Base-by-base conservation (phyloP, 129 eudicot genomes). In the Calendula officinalis region DNA sequence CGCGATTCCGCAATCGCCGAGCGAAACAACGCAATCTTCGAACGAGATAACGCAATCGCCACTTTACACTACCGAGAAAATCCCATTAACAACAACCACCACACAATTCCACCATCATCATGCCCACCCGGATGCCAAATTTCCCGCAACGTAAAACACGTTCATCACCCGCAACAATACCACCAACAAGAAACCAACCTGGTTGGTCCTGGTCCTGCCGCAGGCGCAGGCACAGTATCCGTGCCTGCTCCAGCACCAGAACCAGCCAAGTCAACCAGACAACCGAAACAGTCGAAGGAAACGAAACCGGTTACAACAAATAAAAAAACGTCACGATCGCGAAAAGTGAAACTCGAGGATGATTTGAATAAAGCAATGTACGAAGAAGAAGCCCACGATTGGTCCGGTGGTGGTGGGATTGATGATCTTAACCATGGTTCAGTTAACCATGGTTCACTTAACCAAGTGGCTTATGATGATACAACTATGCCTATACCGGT, bases 401-500 rank as follows among this genome's bases (percentile, higher is more conserved):
- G 92, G 95, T 75, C 77, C 54, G 70, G 60, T 0, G 66, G 82
- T 60, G 83, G 71, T n/a, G 79, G 78, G 13, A 59, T 71, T 34
- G 83, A 78, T 73, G 89, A 80, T 48, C 77, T 84, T 5, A 84
- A 80, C 78, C 81, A 73, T 53, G 86, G 53, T 35, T 46, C 76
- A 8, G 82, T 78, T 41, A 60, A 82, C 60, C 82, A 83, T 34
- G 99, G 95, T 22, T 22, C 30, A 60, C 59, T 85, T 62, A 92
- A 88, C 84, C 96, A 85, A 65, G 91, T 92, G 13, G 75, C 78
- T 0, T 92, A 76, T 62, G 96, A 92, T 53, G 99, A 85, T 67
- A 33, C 91, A 6, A 81, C 89, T 9, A 92, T 92, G 99, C 96
- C 96, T 0, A 85, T 82, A 49, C 96, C 99, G 0, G 87, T 85